Evolutionary conservation across 345 rosid species (phyloP), one percentile per base, ranked within the genome.

Genomic region (Murraya paniculata): DNA sequence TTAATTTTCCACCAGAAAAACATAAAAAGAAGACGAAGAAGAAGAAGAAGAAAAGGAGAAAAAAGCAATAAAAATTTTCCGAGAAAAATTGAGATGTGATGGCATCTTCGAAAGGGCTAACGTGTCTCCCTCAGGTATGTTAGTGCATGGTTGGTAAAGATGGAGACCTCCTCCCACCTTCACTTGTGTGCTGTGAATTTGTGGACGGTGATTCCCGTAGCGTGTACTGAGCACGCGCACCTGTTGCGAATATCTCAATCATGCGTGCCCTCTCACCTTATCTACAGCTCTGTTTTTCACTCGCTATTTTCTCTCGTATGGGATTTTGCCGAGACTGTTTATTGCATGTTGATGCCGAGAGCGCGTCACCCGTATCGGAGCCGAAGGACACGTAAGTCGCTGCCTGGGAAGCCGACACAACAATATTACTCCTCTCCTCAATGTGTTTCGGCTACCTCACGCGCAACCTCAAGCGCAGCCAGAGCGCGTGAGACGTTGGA

Each of bases 331-430:
- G 0, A 35, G 2, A 59, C 35, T 24, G 72, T 72, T 77, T 22
- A 76, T 30, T 73, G 72, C 83, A 33, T 16, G 78, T 81, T 87
- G 86, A 83, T 86, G 84, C 78, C 53, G 60, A 78, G 10, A 48
- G 82, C 86, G 82, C 85, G 86, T 83, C 90, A 83, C 80, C 53
- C 36, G n/a, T 78, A 84, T 83, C 81, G 82, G 84, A 75, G 53
- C n/a, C 50, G 16, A 9, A 78, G 53, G 83, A 60, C 82, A 81
- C 82, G 83, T 82, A 78, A 78, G 55, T 58, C 80, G 79, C 77
- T 77, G 83, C 83, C 72, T 74, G 79, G 65, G 81, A 81, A 81
- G 85, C 85, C 85, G 81, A 77, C 84, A 72, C 57, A 6, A 13
- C 57, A 53, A 18, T 7, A 53, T 16, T 16, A 58, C 3, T 0